Evolutionary conservation across 2,329 filamentous ascomycete genomes (phyloP).

Genomic region (Aspergillus latus): DNA sequence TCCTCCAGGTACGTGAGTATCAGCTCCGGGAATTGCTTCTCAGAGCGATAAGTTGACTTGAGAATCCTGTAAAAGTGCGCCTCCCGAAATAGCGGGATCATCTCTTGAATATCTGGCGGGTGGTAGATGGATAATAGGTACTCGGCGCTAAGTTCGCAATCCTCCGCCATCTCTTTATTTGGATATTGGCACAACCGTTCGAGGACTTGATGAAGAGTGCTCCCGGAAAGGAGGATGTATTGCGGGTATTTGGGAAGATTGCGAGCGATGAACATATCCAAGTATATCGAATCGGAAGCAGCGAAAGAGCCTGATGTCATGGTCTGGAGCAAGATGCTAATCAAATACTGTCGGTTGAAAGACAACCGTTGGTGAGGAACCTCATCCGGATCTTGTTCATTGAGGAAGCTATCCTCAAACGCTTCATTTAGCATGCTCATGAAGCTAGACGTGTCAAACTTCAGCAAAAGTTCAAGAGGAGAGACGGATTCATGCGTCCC

Average conservation of each 20-base stretch:
- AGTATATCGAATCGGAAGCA: conserved; percentile 80
- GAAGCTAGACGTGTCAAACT: conserved; percentile 88
- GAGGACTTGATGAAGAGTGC: conserved; percentile 77
- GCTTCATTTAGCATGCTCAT: conserved; percentile 95
- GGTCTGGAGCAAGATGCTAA: conserved; percentile 86
- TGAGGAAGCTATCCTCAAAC: conserved; percentile 92
- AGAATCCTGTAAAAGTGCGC: conserved; percentile 88
- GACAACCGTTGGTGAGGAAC: conserved; percentile 58
- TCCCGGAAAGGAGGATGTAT: conserved; percentile 86
- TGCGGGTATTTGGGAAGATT: conserved; percentile 96
- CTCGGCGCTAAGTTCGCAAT: conserved; percentile 95
- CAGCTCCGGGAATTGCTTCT: conserved; percentile 76
- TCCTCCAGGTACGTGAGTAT: conserved; percentile 84
- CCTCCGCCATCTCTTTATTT: conserved; percentile 75
- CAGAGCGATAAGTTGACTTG: conserved; percentile 79
- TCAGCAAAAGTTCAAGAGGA: conserved; percentile 78
- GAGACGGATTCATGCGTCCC: conserved; percentile 81
- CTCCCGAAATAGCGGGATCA: conserved; percentile 75
- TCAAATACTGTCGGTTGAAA: conserved; percentile 87
- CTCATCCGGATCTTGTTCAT: conserved; percentile 68
- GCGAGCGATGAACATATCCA: conserved; percentile 97
- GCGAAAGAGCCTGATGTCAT: conserved; percentile 74
- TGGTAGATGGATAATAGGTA: conserved; percentile 93
- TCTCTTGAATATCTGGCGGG: conserved; percentile 72
- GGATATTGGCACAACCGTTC: conserved; percentile 82